phyloP scores from a whole-genome alignment of 2,329 filamentous ascomycete species.

The Cercospora sp. region DNA sequence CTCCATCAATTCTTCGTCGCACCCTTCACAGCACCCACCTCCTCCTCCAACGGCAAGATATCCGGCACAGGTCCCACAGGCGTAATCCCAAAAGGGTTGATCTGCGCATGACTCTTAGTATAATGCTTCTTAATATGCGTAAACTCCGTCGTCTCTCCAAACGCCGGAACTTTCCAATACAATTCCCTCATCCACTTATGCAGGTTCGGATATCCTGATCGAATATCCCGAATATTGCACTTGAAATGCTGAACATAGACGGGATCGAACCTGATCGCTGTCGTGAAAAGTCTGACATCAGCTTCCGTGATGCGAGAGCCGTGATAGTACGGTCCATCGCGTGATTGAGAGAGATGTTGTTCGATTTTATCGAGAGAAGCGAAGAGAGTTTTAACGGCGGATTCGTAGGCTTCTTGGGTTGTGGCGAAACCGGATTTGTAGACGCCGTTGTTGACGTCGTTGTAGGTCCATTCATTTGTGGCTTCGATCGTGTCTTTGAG shows the following conservation, averaged over 20 bases:
- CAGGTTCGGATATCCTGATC: slow-evolving; percentile 76
- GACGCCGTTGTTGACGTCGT: slow-evolving; percentile 54
- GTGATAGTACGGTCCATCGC: slow-evolving; percentile 48
- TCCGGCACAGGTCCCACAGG: slow-evolving; percentile 82
- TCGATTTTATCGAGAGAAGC: slow-evolving; percentile 51
- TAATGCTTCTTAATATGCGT: slow-evolving; percentile 89
- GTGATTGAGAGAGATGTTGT: slow-evolving; percentile 40
- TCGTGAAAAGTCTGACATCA: slow-evolving; percentile 56
- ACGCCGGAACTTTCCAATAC: slow-evolving; percentile 81
- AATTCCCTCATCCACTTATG: slow-evolving; percentile 52
- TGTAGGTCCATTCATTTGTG: slow-evolving; percentile 55
- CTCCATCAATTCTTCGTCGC: slow-evolving; percentile 14
- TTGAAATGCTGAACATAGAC: slow-evolving; percentile 64
- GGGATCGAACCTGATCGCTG: slow-evolving; percentile 62
- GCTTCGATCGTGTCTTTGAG: slow-evolving; percentile 49
- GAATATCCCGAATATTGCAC: slow-evolving; percentile 82
- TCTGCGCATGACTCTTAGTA: slow-evolving; percentile 65
- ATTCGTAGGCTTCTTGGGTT: slow-evolving; percentile 53
- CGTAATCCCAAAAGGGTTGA: slow-evolving; percentile 70
- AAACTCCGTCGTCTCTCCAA: slow-evolving; percentile 81
- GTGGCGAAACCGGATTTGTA: slow-evolving; percentile 57
- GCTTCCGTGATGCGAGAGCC: slow-evolving; percentile 51
- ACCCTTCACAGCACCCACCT: slow-evolving; percentile 60
- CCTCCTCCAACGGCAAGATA: slow-evolving; percentile 74
- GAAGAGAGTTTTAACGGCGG: slow-evolving; percentile 50